Percentiles rank a stretch among this genome's conserved stretches.
phyloP scores from a whole-genome alignment of 1,139 yeast genomes.

The Blastobotrys elegans region DNA sequence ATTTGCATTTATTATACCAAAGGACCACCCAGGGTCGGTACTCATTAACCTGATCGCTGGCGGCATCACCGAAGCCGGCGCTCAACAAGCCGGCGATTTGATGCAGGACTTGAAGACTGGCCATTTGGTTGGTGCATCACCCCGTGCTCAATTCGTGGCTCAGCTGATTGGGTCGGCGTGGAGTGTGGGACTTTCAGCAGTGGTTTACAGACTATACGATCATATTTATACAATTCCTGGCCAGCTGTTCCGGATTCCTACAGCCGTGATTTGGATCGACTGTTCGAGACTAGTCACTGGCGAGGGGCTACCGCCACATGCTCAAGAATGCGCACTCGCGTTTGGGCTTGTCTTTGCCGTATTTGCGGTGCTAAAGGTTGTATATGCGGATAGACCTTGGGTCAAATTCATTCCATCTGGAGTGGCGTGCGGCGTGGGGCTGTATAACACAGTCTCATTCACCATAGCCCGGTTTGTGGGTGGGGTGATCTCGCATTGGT shows the following conservation, averaged over 20 bases:
- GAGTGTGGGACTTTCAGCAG: slow-evolving; percentile 71
- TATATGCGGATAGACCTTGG: slow-evolving; percentile 36
- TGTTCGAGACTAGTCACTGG: slow-evolving; percentile 93
- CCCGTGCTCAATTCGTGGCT: slow-evolving; percentile 84
- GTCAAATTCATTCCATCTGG: slow-evolving; percentile 77
- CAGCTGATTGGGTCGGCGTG: slow-evolving; percentile 83
- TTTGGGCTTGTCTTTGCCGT: slow-evolving; percentile 67
- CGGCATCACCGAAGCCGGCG: slow-evolving; percentile 97
- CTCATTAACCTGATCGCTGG: slow-evolving; percentile 88
- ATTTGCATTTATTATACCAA: slow-evolving; percentile 79
- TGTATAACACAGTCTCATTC: slow-evolving; percentile 88
- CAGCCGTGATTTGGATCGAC: slow-evolving; percentile 95
- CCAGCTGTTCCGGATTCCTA: slow-evolving; percentile 75
- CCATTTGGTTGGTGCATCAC: slow-evolving; percentile 85
- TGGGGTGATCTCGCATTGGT: slow-evolving; percentile 54
- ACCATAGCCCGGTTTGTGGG: slow-evolving; percentile 91
- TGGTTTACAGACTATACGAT: slow-evolving; percentile 80
- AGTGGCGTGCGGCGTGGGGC: slow-evolving; percentile 95
- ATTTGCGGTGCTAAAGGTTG: slow-evolving; percentile 49
- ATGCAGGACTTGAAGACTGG: slow-evolving; percentile 98
- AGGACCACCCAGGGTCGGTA: slow-evolving; percentile 70
- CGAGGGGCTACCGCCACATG: slow-evolving; percentile 78
- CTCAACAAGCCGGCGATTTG: slow-evolving; percentile 97
- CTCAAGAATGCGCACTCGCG: slow-evolving; percentile 55
- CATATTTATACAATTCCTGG: slow-evolving; percentile 81